phyloP scores from a whole-genome alignment of 192 early-diverging fungal genomes.

The Coemansia sp. region DNA sequence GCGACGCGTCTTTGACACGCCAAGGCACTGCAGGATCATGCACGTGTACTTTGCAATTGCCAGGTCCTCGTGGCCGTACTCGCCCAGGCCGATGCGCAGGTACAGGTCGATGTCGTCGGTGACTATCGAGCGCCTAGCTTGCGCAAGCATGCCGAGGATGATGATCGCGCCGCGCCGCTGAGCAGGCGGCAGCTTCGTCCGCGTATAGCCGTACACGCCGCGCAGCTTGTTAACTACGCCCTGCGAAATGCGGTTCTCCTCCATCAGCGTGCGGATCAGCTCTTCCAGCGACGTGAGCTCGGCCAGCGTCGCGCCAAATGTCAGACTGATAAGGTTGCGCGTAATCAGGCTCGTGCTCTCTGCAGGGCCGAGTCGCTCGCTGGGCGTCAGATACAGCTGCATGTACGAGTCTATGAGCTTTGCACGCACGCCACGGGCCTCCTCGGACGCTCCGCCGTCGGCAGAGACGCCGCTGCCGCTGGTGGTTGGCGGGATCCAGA shows the following conservation, averaged over 20 bases:
- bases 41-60: conserved; percentile 86
- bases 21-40: conserved; percentile 86
- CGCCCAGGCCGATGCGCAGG: conserved; percentile 80
- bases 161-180: conserved; percentile 88
- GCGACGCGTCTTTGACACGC: conserved; percentile 21
- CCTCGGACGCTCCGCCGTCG: conserved; percentile 53
- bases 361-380: conserved; percentile 30
- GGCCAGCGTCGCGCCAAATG: conserved; percentile 80
- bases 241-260: conserved; percentile 60
- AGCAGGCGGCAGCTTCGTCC: conserved; percentile 61
- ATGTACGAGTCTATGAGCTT: conserved; percentile 77
- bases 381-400: conserved; percentile 71
- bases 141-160: conserved; percentile 90
- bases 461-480: conserved; percentile 14
- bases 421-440: conserved; percentile 67
- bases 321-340: conserved; percentile 64
- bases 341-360: conserved; percentile 58
- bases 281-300: conserved; percentile 95
- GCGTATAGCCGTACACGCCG: conserved; percentile 68
- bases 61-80: conserved; percentile 76
- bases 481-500: conserved; percentile 73
- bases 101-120: conserved; percentile 82
- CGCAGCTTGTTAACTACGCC: conserved; percentile 78
- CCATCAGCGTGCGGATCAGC: conserved; percentile 75
- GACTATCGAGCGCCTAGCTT: conserved; percentile 77